Evolutionary conservation across 192 early-diverging fungal genomes (phyloP).

Genomic region (Oehlia diaphana): DNA sequence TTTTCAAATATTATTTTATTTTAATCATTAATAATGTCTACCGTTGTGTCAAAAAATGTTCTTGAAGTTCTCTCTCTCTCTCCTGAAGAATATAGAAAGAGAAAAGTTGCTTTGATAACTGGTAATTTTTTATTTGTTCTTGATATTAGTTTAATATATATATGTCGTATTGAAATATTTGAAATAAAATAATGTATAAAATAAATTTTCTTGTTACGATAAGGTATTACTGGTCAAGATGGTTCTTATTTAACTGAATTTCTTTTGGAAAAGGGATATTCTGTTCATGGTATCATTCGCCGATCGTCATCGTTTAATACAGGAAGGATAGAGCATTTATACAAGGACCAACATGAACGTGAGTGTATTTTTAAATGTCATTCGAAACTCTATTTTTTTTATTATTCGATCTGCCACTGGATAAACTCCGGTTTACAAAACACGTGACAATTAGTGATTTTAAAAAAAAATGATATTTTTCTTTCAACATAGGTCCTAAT

Average conservation of each 20-base stretch:
- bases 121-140: slow-evolving; percentile 39
- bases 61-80: slow-evolving; percentile 45
- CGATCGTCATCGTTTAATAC: slow-evolving; percentile 87
- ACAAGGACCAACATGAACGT: slow-evolving; percentile 70
- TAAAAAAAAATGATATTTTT: neutral
- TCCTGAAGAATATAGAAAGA: slow-evolving; percentile 56
- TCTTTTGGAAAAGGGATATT: slow-evolving; percentile 72
- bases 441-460: too few species aligned
- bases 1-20: neutral
- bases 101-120: slow-evolving; percentile 64
- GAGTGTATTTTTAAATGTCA: slow-evolving; percentile 30
- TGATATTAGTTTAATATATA: neutral
- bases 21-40: slow-evolving; percentile 17
- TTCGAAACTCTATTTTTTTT: neutral
- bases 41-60: slow-evolving; percentile 15
- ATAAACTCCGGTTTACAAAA: neutral
- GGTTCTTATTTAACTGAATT: slow-evolving; percentile 78
- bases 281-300: slow-evolving; percentile 78
- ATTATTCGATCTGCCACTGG: neutral
- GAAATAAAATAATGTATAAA: too few species aligned
- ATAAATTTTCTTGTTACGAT: neutral
- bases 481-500: slow-evolving; percentile 43
- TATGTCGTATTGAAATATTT: too few species aligned
- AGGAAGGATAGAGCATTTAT: slow-evolving; percentile 76
- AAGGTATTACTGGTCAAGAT: slow-evolving; percentile 82